These are phyloP conservation scores for Meyerozyma sp. DNA, from an alignment of 1,139 yeast species.

Conservation along the genomic window DNA sequence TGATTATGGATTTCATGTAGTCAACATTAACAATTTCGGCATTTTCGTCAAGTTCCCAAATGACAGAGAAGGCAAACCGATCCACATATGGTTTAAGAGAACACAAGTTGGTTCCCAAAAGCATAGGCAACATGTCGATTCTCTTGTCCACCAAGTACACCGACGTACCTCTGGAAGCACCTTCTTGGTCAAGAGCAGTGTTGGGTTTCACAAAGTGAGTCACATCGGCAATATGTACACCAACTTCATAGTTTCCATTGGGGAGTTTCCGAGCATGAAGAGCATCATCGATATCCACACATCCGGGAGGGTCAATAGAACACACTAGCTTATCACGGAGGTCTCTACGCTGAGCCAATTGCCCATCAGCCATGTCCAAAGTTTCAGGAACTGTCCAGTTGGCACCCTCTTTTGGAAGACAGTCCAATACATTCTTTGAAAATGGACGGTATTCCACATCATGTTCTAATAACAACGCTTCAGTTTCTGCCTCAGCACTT, in stretches of 20 bases:
- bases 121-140: slow-evolving; percentile 97
- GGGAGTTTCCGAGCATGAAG: slow-evolving; percentile 80
- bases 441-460: slow-evolving; percentile 97
- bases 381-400: slow-evolving; percentile 83
- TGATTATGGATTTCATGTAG: slow-evolving; percentile 83
- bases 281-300: slow-evolving; percentile 99
- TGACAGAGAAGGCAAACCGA: slow-evolving; percentile 89
- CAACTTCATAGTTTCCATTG: slow-evolving; percentile 93
- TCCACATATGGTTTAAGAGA: slow-evolving; percentile 94
- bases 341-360: slow-evolving; percentile 67
- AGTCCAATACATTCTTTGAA: slow-evolving; percentile 83
- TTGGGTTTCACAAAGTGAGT: slow-evolving; percentile 94
- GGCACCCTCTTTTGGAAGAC: slow-evolving; percentile 90
- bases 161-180: slow-evolving; percentile 95
- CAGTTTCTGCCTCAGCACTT: slow-evolving; percentile 93
- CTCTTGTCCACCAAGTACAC: slow-evolving; percentile 97
- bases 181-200: slow-evolving; percentile 90
- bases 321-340: slow-evolving; percentile 86
- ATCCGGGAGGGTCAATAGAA: slow-evolving; percentile 95
- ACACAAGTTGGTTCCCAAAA: slow-evolving; percentile 93
- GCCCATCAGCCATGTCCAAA: slow-evolving; percentile 53
- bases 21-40: slow-evolving; percentile 82
- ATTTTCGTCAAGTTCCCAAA: slow-evolving; percentile 88
- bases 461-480: slow-evolving; percentile 87
- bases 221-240: slow-evolving; percentile 99